phyloP scores from a whole-genome alignment of 1,284 basidiomycete species.

The Takashimella koratensis region DNA sequence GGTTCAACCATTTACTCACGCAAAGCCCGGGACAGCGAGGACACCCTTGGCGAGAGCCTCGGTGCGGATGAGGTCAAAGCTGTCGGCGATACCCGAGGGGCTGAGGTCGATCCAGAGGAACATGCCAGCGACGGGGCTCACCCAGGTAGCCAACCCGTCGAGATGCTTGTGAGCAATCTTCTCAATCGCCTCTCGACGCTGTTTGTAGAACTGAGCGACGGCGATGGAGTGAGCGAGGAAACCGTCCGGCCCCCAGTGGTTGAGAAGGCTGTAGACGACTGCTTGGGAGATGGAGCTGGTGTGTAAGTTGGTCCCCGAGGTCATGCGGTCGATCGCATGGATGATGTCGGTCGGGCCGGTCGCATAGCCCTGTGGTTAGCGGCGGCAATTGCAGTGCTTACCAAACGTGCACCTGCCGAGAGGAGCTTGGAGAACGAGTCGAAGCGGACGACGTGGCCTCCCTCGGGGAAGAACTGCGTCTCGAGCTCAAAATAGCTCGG shows the following conservation, averaged over 20 bases:
- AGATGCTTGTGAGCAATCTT: conserved; percentile 69
- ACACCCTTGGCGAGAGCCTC: conserved; percentile 78
- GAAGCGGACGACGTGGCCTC: conserved; percentile 77
- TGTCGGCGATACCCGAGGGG: conserved; percentile 55
- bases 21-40: conserved; percentile 74
- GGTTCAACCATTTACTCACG: conserved; percentile 22
- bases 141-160: conserved; percentile 75
- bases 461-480: conserved; percentile 48
- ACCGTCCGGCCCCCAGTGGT: conserved; percentile 65
- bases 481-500: conserved; percentile 80
- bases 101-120: conserved; percentile 70
- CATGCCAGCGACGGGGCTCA: conserved; percentile 81
- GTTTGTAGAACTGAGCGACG: conserved; percentile 74
- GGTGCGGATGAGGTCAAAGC: conserved; percentile 68
- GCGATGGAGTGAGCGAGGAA: conserved; percentile 68
- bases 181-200: conserved; percentile 75
- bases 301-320: conserved; percentile 66
- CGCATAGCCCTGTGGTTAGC: conserved; percentile 63
- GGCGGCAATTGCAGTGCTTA: conserved; percentile 12
- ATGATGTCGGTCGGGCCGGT: conserved; percentile 73
- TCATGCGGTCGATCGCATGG: conserved; percentile 66
- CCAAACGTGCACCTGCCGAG: conserved; percentile 59
- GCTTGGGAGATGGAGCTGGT: conserved; percentile 72
- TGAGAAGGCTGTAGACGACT: conserved; percentile 65
- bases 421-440: conserved; percentile 86